Conservation (phyloP, 768 basidiomycete species). For the Cytidiella melzeri region DNA sequence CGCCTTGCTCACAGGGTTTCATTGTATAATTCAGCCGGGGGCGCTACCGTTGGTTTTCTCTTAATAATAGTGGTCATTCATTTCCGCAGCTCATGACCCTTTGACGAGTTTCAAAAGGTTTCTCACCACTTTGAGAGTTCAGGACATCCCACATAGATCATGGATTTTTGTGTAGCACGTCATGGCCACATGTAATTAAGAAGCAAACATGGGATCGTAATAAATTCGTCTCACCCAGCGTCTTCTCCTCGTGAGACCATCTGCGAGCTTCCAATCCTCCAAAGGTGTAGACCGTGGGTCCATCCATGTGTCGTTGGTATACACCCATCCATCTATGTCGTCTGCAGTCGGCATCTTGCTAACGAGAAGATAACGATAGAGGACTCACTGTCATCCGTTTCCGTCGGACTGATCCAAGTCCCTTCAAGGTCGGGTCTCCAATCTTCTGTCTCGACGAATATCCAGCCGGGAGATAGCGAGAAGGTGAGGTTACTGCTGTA, state of each 20-base stretch:
- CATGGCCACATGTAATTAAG: background rate
- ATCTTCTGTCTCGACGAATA: conserved; percentile 69
- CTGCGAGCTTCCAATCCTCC: conserved; percentile 35
- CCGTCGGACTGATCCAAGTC: conserved; percentile 41
- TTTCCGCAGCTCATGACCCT: background rate
- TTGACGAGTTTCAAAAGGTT: background rate
- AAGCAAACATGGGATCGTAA: conserved; percentile 18
- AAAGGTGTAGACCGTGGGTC: conserved; percentile 36
- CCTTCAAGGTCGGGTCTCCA: conserved; percentile 66
- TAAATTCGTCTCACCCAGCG: conserved; percentile 72
- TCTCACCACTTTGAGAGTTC: too few relatives aligned
- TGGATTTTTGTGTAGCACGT: background rate
- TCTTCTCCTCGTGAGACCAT: conserved; percentile 55
- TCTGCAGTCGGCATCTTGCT: background rate
- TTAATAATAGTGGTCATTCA: background rate
- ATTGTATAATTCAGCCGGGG: too few relatives aligned
- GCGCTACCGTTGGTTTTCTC: too few relatives aligned
- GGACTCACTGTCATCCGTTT: conserved; percentile 31
- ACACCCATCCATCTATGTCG: conserved; percentile 68
- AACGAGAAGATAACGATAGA: conserved; percentile 11
- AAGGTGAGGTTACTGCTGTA: conserved; percentile 77
- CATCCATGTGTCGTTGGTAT: conserved; percentile 73
- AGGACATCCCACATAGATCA: too few relatives aligned
- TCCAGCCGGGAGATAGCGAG: conserved; percentile 67
- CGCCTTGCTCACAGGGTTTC: too few relatives aligned